Evolutionary conservation across 352 stramenopile genomes (phyloP), one percentile per base, ranked within the genome.

Genomic region (Phytophthora tubulina): DNA sequence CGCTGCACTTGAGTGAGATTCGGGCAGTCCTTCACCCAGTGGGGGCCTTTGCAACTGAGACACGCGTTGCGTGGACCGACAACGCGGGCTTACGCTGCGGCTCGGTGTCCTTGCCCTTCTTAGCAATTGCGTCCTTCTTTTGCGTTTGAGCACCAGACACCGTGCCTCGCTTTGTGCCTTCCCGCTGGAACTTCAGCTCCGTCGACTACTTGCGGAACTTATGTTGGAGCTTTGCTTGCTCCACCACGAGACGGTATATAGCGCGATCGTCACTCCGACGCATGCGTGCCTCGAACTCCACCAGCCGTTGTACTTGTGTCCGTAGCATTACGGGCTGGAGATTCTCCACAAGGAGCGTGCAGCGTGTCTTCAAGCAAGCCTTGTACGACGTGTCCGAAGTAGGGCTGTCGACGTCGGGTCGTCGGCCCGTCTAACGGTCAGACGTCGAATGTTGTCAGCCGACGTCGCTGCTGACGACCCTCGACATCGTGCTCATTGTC

Each of bases 1-100:
- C 53, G 51, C 38, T 67, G 56, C 30, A 15, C 56, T n/a, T 64
- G 55, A 0, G 57, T 70, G 7, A 61, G 59, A 5, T 58, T 59
- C 5, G 53, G 65, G 17, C 52, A 72, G 30, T 63, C 59, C 9
- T 56, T 54, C 0, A 73, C 30, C 71, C 65, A 78, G 45, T 78
- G 59, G 9, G 64, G 35, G 1, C 54, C 59, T 33, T 71, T 71
- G 58, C 71, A 78, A 4, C 60, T 41, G 6, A 67, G 39, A 56
- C 51, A 74, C 4, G 53, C 65, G 27, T 32, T 33, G 48, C 48
- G 3, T 44, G 52, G n/a, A 21, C 21, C 21, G 21, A 21, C 21
- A 1, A 0, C 21, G 21, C 21, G 21, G 21, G 21, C 21, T 21
- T 21, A 21, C 21, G 21, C 21, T 21, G 21, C 21, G 21, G 21